Evolutionary conservation across 2,329 filamentous ascomycete species (phyloP).

Genomic region (Phialophora macrospora): DNA sequence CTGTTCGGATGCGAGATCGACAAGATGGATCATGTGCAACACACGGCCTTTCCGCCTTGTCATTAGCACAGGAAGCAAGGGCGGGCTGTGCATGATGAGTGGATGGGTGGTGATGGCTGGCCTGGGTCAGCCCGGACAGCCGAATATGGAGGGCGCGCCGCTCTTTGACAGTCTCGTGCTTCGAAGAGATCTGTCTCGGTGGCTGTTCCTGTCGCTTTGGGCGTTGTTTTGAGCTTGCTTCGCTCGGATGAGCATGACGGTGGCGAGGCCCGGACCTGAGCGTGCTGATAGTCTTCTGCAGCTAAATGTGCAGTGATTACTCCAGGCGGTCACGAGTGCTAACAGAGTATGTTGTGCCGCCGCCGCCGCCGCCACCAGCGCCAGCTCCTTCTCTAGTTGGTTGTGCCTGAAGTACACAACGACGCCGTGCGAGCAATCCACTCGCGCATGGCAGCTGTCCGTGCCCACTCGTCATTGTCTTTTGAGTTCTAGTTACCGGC

Average conservation of each 20-base stretch:
- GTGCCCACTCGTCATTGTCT: slow-evolving; percentile 11
- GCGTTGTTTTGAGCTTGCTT: neutral
- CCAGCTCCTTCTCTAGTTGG: neutral
- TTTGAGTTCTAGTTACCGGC: slow-evolving; percentile 19
- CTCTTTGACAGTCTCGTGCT: slow-evolving; percentile 22
- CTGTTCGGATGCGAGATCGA: slow-evolving; percentile 27
- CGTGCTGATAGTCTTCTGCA: slow-evolving; percentile 16
- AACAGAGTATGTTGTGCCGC: neutral
- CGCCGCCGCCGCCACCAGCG: neutral
- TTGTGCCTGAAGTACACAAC: neutral
- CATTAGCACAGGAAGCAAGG: slow-evolving; percentile 15
- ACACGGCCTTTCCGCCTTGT: slow-evolving; percentile 14
- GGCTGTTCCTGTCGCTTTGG: slow-evolving; percentile 6
- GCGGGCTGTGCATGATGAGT: slow-evolving; percentile 24
- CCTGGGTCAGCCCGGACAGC: slow-evolving; percentile 26
- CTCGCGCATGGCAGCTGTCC: slow-evolving; percentile 8
- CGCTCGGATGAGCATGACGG: neutral
- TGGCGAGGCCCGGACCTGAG: slow-evolving; percentile 23
- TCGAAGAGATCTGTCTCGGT: slow-evolving; percentile 9
- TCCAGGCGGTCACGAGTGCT: neutral
- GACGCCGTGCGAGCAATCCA: neutral
- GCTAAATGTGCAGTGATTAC: neutral
- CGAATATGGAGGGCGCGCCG: slow-evolving; percentile 8
- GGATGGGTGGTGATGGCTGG: slow-evolving; percentile 23
- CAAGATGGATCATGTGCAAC: slow-evolving; percentile 29